phyloP scores from a whole-genome alignment of 805 yeast species.

The Lachancea thermotolerans region DNA sequence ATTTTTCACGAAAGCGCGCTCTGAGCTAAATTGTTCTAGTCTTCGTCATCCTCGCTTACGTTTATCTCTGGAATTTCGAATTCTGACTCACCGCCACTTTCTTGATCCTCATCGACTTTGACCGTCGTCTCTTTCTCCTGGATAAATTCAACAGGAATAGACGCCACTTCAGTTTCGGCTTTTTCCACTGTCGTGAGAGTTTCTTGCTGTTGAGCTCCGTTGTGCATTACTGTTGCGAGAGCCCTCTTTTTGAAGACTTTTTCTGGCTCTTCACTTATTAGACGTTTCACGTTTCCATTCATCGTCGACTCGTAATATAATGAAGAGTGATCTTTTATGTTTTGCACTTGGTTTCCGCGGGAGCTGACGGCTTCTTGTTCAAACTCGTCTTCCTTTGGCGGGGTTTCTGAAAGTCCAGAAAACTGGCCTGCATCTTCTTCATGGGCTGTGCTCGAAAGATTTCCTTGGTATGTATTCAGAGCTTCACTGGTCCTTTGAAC shows the following conservation, averaged over 20 bases:
- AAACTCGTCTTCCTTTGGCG: neutral
- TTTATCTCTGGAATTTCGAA: constrained; percentile 29
- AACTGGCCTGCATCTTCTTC: neutral
- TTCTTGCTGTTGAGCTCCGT: too few species aligned
- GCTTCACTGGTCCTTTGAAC: constrained; percentile 21
- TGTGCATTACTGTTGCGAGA: too few species aligned
- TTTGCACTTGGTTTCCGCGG: too few species aligned
- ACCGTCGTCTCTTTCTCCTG: neutral
- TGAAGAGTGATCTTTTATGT: too few species aligned
- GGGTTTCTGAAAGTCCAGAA: neutral
- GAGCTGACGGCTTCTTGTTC: neutral
- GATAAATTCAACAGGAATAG: neutral
- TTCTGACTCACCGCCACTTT: constrained; percentile 25
- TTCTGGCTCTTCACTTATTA: neutral
- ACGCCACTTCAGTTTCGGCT: neutral
- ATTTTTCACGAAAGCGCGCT: neutral
- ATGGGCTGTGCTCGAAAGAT: neutral
- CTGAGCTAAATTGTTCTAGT: neutral
- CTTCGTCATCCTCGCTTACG: constrained; percentile 19
- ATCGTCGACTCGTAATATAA: too few species aligned
- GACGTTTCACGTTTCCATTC: too few species aligned
- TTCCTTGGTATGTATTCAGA: neutral
- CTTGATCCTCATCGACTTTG: constrained; percentile 10
- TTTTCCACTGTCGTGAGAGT: too few species aligned
- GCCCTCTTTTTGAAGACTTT: neutral